Percentiles rank a stretch among this genome's conserved stretches.
Conservation (phyloP, 306 rosid genomes). For the Rosa chinensis region DNA sequence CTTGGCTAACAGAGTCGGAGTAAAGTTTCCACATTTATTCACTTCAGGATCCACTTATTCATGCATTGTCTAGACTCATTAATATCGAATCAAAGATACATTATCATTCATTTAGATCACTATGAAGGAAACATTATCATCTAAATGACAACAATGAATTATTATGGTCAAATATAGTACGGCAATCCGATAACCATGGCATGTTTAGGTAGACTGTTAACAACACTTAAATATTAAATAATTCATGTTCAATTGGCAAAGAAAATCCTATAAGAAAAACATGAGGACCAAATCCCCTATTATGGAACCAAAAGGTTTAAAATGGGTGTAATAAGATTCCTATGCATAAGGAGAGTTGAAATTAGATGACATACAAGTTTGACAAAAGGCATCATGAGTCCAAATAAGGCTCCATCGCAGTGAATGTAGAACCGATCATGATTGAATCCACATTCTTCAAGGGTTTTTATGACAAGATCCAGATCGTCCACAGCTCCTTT, state of each 20-base stretch:
- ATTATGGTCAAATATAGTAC: not conserved
- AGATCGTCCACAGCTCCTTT: slow-evolving; percentile 68
- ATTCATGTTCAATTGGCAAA: not conserved
- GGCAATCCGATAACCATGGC: not conserved
- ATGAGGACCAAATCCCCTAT: not conserved
- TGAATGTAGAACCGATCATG: slow-evolving; percentile 65
- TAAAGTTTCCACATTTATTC: not conserved
- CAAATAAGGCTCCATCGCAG: slow-evolving; percentile 68
- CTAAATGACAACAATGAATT: not conserved
- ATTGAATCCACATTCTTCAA: slow-evolving; percentile 51
- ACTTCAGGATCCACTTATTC: not conserved
- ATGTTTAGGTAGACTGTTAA: not conserved
- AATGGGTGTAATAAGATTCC: not conserved
- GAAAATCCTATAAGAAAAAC: too few species aligned
- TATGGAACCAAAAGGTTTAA: not conserved
- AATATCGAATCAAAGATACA: not conserved
- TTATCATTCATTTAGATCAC: not conserved
- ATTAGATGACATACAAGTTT: slow-evolving; percentile 38
- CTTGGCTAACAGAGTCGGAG: not conserved
- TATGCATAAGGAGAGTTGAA: not conserved
- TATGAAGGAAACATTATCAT: not conserved
- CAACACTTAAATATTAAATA: not conserved
- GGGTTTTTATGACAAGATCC: slow-evolving; percentile 55
- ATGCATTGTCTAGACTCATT: not conserved
- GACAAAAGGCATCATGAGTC: slow-evolving; percentile 70